phyloP scores from a whole-genome alignment of 2,329 filamentous ascomycete genomes.

The Arthroderma sp. region DNA sequence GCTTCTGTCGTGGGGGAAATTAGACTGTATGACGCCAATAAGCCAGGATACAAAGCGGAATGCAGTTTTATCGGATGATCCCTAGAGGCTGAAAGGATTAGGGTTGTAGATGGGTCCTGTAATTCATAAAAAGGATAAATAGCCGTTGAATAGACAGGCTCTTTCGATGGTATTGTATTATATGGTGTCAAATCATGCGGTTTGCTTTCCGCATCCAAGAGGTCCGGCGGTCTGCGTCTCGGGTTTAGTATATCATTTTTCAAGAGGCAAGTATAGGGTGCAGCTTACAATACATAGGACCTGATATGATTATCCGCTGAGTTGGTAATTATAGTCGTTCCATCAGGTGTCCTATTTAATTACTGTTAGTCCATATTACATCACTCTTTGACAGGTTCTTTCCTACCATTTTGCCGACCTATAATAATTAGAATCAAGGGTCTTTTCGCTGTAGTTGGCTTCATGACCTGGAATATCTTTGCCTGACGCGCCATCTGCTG shows the following conservation, averaged over 20 bases:
- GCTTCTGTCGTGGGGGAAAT: slow-evolving; percentile 43
- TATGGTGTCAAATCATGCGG: slow-evolving; percentile 33
- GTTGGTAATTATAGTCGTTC: slow-evolving; percentile 43
- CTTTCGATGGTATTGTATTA: slow-evolving; percentile 31
- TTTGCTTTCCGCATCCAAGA: slow-evolving; percentile 28
- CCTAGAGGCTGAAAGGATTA: slow-evolving; percentile 39
- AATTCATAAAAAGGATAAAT: slow-evolving; percentile 43
- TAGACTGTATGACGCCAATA: slow-evolving; percentile 41
- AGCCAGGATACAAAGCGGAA: slow-evolving; percentile 39
- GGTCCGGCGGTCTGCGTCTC: slow-evolving; percentile 31
- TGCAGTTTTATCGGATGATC: slow-evolving; percentile 44
- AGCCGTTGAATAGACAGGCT: slow-evolving; percentile 41
- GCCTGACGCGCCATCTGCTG: too few species aligned
- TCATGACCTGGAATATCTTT: too few species aligned
- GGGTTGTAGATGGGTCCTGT: slow-evolving; percentile 34
- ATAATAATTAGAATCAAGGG: slow-evolving; percentile 24
- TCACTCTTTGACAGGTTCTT: background rate
- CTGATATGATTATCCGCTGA: slow-evolving; percentile 39
- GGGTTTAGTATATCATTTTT: too few species aligned
- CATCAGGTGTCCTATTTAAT: slow-evolving; percentile 37
- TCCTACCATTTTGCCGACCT: slow-evolving; percentile 34
- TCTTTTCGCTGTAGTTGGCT: background rate
- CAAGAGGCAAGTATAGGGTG: background rate
- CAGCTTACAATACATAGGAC: slow-evolving; percentile 39
- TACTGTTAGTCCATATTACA: slow-evolving; percentile 3